Evolutionary conservation across 2,329 filamentous ascomycete species (phyloP), one percentile per base, ranked within the genome.

Genomic region (Verruconis gallopava): DNA sequence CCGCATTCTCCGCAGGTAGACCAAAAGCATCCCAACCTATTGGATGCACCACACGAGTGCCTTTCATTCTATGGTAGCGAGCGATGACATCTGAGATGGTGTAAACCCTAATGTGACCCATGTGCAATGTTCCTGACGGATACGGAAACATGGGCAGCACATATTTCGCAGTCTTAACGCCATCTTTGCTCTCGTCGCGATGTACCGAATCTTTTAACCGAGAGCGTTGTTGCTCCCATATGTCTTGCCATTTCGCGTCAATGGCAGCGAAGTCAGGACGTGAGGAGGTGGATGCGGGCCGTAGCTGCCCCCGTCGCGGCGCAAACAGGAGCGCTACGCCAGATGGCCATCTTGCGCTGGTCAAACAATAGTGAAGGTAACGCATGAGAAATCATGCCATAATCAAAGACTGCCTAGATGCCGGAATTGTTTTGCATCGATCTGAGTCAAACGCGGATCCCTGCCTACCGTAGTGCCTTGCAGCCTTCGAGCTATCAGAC

Each of bases 11-110:
- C 34, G 86, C 86, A 9, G 86, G 86, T 43, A 94, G 65, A 2
- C 86, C 86, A 62, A 94, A 93, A 4, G 85, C 83, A 66, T 94
- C 86, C 85, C 86, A 94, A 9, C 86, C 86, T 72, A 93, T 93
- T n/a, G 86, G 85, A 48, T 93, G 74, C 41, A 93, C 61, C 21
- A 93, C 84, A 43, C 81, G 64, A 50, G 77, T 69, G 13, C 85
- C 85, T 50, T 79, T 76, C 63, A 93, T 77, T 19, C 71, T 32
- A 21, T 22, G 14, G 28, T 43, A 93, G 42, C 86, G 74, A 12
- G 85, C 77, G 40, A 93, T 64, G 6, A 88, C 81, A 64, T 94
- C 86, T 46, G 85, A 85, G 49, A 94, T 91, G 28, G 85, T 85
- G 65, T 93, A 94, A 38, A 93, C 85, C 37, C 86, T 78, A 30